These are phyloP conservation scores for Arctium lappa DNA, from an alignment of 129 eudicot genomes.

Conservation along the genomic window DNA sequence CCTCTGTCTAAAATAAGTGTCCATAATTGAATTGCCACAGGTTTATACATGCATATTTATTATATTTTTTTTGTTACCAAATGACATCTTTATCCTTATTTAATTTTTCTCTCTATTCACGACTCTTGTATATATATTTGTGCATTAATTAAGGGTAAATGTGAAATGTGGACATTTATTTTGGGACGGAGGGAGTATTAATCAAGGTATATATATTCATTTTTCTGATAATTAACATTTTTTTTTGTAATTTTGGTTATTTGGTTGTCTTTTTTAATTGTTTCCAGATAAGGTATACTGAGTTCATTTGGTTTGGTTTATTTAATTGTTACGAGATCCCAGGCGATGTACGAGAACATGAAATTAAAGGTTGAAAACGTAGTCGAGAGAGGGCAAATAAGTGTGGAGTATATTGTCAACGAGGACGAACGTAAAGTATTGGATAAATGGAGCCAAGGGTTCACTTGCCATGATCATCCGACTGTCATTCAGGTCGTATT, in stretches of 20 bases:
- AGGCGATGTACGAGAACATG: conserved; percentile 38
- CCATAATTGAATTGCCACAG: too few species aligned
- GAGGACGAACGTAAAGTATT: conserved; percentile 32
- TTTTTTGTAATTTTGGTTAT: too few species aligned
- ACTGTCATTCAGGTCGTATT: conserved; percentile 57
- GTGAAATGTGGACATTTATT: too few species aligned
- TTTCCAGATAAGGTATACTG: background rate
- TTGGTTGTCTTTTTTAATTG: background rate
- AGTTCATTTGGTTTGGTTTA: background rate
- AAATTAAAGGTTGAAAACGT: conserved; percentile 45
- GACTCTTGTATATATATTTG: too few species aligned
- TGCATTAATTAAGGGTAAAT: too few species aligned
- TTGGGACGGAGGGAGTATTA: too few species aligned
- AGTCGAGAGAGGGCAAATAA: conserved; percentile 49
- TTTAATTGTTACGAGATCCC: background rate
- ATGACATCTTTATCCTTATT: too few species aligned
- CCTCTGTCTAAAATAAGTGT: too few species aligned
- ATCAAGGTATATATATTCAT: background rate
- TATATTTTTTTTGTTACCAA: too few species aligned
- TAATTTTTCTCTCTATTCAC: too few species aligned
- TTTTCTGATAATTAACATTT: background rate
- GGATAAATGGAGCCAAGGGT: conserved; percentile 44
- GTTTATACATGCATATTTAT: too few species aligned
- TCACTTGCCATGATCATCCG: conserved; percentile 58
- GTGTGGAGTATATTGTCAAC: conserved; percentile 21